Base-by-base conservation (phyloP, 1,284 basidiomycete genomes). In the Inonotus obliquus region DNA sequence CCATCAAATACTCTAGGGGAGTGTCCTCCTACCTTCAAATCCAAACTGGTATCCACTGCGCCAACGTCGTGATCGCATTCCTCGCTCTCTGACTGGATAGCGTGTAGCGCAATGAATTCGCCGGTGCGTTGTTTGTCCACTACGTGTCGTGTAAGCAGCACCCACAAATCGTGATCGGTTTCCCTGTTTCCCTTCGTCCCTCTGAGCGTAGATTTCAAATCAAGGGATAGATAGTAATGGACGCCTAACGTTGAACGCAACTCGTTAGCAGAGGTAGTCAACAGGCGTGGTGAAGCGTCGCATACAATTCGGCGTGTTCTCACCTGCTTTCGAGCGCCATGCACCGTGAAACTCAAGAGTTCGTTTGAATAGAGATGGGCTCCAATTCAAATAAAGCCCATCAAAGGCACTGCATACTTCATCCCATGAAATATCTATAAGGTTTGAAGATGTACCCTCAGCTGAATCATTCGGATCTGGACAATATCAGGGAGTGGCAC, bases 381-480 rank as follows among this genome's bases (percentile, higher is more conserved):
- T 81, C 96, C 96, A 98, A 70, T 91, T 98, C 41, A 93, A 72
- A 71, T 94, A 94, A 44, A 97, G 74, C 0, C 91, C 86, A 57
- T 94, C 87, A 66, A 98, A 97, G 0, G 83, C 74, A 14, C 81
- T 9, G 49, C 62, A 63, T 19, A 60, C 39, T 37, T 56, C 59
- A n/a, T 60, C 51, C 62, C 62, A 63, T 13, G 51, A 55, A n/a
- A 59, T 23, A n/a, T 54, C 37, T 19, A 60, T 47, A 2, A 60
- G 19, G 32, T 19, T 57, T 6, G 55, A 13, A 9, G 47, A 49
- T 14, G 47, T 7, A 7, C 47, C 23, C 11, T 14, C 47, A 21
- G 4, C 25, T 29, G 19, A n/a, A 44, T 14, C 3, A 44, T n/a
- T n/a, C 41, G 19, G 9, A 5, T 25, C 19, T 9, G 2, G 11